phyloP scores from a whole-genome alignment of 352 stramenopile species.

The Pythium aquatile region DNA sequence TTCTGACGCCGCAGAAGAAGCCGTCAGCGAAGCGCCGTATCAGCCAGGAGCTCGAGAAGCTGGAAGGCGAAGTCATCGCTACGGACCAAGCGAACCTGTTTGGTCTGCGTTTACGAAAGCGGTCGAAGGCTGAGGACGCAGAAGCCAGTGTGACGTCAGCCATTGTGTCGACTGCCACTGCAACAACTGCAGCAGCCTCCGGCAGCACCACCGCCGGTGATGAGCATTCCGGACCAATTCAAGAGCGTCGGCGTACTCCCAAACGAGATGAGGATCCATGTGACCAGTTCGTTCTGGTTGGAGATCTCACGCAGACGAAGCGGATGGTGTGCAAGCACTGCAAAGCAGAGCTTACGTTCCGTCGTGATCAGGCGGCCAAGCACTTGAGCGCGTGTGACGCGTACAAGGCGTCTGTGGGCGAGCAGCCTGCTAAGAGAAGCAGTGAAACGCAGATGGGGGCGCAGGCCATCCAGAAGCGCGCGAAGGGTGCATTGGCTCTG shows the following conservation, averaged over 20 bases:
- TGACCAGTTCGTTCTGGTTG: slow-evolving; percentile 17
- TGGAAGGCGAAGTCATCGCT: slow-evolving; percentile 6
- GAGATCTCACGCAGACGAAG: background rate
- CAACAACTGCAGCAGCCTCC: background rate
- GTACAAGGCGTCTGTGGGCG: slow-evolving; percentile 11
- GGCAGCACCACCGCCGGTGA: background rate
- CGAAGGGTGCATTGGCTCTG: background rate
- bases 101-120: background rate
- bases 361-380: background rate
- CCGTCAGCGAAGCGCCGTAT: slow-evolving; percentile 16
- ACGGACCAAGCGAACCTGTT: slow-evolving; percentile 2
- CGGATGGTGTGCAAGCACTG: slow-evolving; percentile 20
- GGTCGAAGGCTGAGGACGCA: background rate
- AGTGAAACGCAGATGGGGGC: background rate
- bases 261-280: slow-evolving; percentile 2
- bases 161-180: background rate
- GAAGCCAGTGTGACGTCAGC: background rate
- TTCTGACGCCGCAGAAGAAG: slow-evolving; percentile 23
- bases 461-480: background rate
- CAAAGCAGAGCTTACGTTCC: background rate
- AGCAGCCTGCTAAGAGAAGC: background rate
- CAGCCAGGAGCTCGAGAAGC: slow-evolving; percentile 4
- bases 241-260: background rate
- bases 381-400: slow-evolving; percentile 17
- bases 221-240: background rate